Evolutionary conservation across 2,329 filamentous ascomycete species (phyloP), one percentile per base, ranked within the genome.

Genomic region (Fusarium nygamai): DNA sequence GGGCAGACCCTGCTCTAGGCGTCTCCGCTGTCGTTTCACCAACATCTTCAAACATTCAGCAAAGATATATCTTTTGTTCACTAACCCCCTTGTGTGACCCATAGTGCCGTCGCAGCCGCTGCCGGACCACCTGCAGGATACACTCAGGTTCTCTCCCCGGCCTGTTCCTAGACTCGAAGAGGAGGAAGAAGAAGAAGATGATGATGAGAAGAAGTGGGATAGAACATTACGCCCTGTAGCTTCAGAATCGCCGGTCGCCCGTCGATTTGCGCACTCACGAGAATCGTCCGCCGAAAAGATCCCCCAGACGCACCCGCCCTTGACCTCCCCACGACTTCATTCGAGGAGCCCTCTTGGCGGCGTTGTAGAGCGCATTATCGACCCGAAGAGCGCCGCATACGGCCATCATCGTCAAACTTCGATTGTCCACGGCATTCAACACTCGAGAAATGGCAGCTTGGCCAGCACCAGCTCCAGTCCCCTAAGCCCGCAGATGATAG

Each of bases 351-450:
- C 78, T 46, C 77, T 86, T 33, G 84, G 81, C 64, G 82, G 82
- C 38, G 81, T 86, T 58, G 82, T 87, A 67, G 88, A 90, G 76
- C 86, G 88, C 74, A 80, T 85, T n/a, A 82, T 87, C 68, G 90
- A 91, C 48, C 75, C 86, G 54, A 91, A 91, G 79, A 83, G 83
- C 48, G 84, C 84, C 39, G 79, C 86, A 31, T 91, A 98, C 86
- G 94, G 94, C 68, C 95, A 99, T 82, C 95, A 98, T 84, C 92
- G 96, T 63, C 95, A 99, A 85, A 97, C 96, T 2, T 98, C 96
- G 56, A 98, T 98, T 78, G 95, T 98, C 65, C 94, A 98, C 90
- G 96, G 96, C 79, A 92, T 97, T 76, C 95, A 98, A 82, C 96
- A 99, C 89, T 90, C 90, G 78, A 88, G 96, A 84, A 97, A 97